phyloP scores from a whole-genome alignment of 2,329 filamentous ascomycete species.

The Aspergillus neotritici region DNA sequence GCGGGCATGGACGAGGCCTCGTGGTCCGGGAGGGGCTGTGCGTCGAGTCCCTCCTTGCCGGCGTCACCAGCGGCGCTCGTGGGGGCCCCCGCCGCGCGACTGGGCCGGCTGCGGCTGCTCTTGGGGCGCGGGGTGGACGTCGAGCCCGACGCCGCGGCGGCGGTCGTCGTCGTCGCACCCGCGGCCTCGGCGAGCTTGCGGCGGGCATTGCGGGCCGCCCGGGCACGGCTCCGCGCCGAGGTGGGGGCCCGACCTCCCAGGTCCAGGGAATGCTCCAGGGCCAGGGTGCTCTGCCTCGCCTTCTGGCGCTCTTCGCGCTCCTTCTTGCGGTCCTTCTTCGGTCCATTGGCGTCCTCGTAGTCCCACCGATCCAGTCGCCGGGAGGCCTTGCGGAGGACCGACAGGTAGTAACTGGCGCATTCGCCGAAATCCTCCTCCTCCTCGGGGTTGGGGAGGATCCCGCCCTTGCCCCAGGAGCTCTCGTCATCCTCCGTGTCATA shows the following conservation, averaged over 20 bases:
- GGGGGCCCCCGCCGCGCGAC: conserved; percentile 12
- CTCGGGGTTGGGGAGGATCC: conserved; percentile 36
- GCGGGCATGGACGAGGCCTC: conserved; percentile 18
- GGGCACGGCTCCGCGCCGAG: conserved; percentile 18
- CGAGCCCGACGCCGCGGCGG: conserved; percentile 14
- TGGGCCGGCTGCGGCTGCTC: conserved; percentile 18
- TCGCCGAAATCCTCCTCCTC: conserved; percentile 46
- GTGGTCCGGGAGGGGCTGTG: conserved; percentile 18
- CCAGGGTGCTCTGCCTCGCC: conserved; percentile 22
- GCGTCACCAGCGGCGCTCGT: conserved; percentile 5
- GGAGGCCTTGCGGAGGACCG: conserved; percentile 39
- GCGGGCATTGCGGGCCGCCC: conserved; percentile 24
- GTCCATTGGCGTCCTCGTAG: conserved; percentile 37
- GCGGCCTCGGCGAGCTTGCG: conserved; percentile 23
- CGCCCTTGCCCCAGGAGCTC: conserved; percentile 39
- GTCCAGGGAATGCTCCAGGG: conserved; percentile 12
- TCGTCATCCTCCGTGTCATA: conserved; percentile 46
- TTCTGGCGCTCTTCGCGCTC: conserved; percentile 35
- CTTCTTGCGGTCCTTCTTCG: conserved; percentile 33
- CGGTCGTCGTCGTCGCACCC: conserved; percentile 18
- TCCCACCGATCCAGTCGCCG: conserved; percentile 43
- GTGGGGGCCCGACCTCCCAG: conserved; percentile 15
- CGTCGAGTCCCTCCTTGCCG: conserved; percentile 17
- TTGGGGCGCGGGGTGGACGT: conserved; percentile 22
- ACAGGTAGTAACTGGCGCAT: conserved; percentile 41